Conservation (phyloP, 2,329 filamentous ascomycete species). For the Lecanicillium sp. region DNA sequence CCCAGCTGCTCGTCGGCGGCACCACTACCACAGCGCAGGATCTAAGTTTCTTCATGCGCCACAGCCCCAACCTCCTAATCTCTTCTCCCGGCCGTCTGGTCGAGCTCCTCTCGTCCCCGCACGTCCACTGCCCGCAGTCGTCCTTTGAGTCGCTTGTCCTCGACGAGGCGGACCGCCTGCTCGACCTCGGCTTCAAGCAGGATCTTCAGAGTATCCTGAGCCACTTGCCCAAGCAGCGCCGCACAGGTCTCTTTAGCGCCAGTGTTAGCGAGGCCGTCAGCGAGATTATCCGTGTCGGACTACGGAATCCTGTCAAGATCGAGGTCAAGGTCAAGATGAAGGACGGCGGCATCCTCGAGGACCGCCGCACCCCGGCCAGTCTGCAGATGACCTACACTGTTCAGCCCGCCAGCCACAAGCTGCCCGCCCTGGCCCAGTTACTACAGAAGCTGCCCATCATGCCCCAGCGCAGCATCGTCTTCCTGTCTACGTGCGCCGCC, state of each 20-base stretch:
- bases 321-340: constrained; percentile 81
- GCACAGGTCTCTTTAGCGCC: constrained; percentile 91
- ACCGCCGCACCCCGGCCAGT: constrained; percentile 84
- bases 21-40: constrained; percentile 76
- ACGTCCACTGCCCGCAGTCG: constrained; percentile 81
- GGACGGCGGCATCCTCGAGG: constrained; percentile 61
- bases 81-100: constrained; percentile 86
- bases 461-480: constrained; percentile 83
- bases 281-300: constrained; percentile 83
- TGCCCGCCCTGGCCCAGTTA: constrained; percentile 66
- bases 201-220: constrained; percentile 81
- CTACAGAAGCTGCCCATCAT: constrained; percentile 62
- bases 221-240: constrained; percentile 81
- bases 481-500: constrained; percentile 86
- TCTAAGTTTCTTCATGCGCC: constrained; percentile 73
- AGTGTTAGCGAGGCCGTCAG: constrained; percentile 94
- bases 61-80: constrained; percentile 82
- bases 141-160: constrained; percentile 89
- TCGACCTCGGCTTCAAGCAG: constrained; percentile 91
- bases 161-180: constrained; percentile 86
- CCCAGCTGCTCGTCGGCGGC: constrained; percentile 84
- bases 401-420: constrained; percentile 70
- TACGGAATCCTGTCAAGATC: constrained; percentile 92
- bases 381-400: constrained; percentile 85
- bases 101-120: constrained; percentile 77